phyloP scores from a whole-genome alignment of 768 basidiomycete genomes.

The Hemileccinum impolitum region DNA sequence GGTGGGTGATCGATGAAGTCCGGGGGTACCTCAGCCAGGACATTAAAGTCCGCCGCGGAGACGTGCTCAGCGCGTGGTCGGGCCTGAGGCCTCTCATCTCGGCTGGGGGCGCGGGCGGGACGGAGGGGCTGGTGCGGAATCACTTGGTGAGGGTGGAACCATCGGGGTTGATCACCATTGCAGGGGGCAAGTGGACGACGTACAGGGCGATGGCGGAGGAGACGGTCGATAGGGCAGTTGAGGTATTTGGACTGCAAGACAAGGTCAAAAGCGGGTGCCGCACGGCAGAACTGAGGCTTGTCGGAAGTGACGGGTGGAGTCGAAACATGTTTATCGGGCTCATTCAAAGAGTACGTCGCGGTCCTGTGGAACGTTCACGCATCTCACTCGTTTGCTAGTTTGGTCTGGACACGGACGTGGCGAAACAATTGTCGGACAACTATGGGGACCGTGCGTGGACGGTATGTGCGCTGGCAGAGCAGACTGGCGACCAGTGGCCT shows the following conservation, averaged over 20 bases:
- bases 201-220: slow-evolving; percentile 96
- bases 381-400: slow-evolving; percentile 45
- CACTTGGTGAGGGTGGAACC: slow-evolving; percentile 86
- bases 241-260: slow-evolving; percentile 65
- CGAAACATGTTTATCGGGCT: slow-evolving; percentile 96
- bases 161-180: slow-evolving; percentile 87
- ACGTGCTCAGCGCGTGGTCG: slow-evolving; percentile 94
- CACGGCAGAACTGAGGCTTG: slow-evolving; percentile 76
- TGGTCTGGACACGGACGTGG: slow-evolving; percentile 87
- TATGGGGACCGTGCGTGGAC: slow-evolving; percentile 98
- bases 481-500: slow-evolving; percentile 82
- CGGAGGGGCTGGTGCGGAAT: slow-evolving; percentile 87
- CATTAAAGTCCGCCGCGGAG: slow-evolving; percentile 90
- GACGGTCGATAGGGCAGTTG: slow-evolving; percentile 83
- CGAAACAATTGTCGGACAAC: slow-evolving; percentile 87
- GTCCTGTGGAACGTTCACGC: background rate
- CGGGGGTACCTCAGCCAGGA: slow-evolving; percentile 85
- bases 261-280: slow-evolving; percentile 60
- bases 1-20: slow-evolving; percentile 95
- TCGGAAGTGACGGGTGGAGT: slow-evolving; percentile 94
- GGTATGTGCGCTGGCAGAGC: slow-evolving; percentile 75
- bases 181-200: slow-evolving; percentile 99
- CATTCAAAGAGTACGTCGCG: slow-evolving; percentile 72
- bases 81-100: slow-evolving; percentile 89
- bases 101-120: slow-evolving; percentile 69